These are phyloP conservation scores for Pelargonium australe DNA, from an alignment of 441 rosid genomes.

Conservation along the genomic window DNA sequence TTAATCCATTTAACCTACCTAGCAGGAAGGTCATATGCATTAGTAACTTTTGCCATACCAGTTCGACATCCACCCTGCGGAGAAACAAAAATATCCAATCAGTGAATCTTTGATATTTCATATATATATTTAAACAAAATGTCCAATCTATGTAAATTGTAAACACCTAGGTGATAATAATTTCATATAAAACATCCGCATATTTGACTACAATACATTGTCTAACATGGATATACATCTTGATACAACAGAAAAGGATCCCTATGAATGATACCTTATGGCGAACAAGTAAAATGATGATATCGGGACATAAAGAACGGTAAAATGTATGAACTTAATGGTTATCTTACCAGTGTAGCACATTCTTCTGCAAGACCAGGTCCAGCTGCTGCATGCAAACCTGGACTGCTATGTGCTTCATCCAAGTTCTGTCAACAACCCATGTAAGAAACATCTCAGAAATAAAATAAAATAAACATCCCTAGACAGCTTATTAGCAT, in stretches of 20 bases:
- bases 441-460: conserved; percentile 20
- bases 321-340: background rate
- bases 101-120: background rate
- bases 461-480: background rate
- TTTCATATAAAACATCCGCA: background rate
- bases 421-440: conserved; percentile 66
- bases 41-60: conserved; percentile 96
- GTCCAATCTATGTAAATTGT: background rate
- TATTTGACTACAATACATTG: background rate
- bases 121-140: background rate
- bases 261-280: background rate
- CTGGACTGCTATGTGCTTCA: conserved; percentile 92
- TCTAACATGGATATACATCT: background rate
- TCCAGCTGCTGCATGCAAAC: conserved; percentile 97
- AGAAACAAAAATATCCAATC: conserved; percentile 23
- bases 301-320: background rate
- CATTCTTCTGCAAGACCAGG: conserved; percentile 97
- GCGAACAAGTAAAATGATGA: background rate
- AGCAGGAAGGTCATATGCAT: conserved; percentile 95
- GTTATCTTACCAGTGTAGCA: conserved; percentile 60
- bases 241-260: background rate
- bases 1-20: conserved; percentile 43
- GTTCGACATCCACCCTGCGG: conserved; percentile 95
- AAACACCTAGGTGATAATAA: background rate
- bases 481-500: background rate